Base-by-base conservation (phyloP, 306 rosid species). In the Acacia crassicarpa region DNA sequence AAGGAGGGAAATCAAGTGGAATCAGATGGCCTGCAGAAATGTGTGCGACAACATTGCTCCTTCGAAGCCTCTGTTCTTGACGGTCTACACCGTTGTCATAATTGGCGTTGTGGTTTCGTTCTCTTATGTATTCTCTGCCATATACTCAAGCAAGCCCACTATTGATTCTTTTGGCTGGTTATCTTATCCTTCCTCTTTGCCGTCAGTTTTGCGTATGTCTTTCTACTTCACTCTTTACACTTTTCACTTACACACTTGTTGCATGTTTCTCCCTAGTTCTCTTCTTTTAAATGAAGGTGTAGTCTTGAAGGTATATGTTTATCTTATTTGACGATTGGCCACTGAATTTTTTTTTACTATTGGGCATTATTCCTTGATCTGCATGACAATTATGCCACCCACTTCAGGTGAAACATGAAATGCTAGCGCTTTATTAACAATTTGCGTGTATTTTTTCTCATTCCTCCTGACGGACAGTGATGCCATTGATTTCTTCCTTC, bases 61-160 rank as follows among this genome's bases (percentile, higher is more conserved):
- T 48, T 83, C 91, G 6, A 93, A 77, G 82, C 90, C 94, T 23
- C 80, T 93, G 43, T 93, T 93, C 78, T 71, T 91, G 58, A 85
- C 94, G 66, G 83, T 93, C 72, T 93, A 91, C 86, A 85, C 88
- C 40, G 80, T 87, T 22, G 92, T 93, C 4, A 68, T 91, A 33
- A 78, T 88, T 72, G 97, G 92, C n/a, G 82, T 91, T 65, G 70
- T 91, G 4, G 80, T 90, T 80, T 90, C 95, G 0, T 91, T 89
- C 27, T 88, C 88, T 85, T 91, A 88, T 48, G 94, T 91, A 80
- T 90, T 93, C 84, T 87, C 92, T 30, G 89, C 95, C 71, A 83
- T 93, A 16, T 91, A 83, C 88, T 88, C 93, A 0, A 41, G 74
- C 87, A 85, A 80, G 49, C 79, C 88, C 62, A 10, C 82, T 33